phyloP scores from a whole-genome alignment of 805 yeast species.

The Debaryomyces castellii region DNA sequence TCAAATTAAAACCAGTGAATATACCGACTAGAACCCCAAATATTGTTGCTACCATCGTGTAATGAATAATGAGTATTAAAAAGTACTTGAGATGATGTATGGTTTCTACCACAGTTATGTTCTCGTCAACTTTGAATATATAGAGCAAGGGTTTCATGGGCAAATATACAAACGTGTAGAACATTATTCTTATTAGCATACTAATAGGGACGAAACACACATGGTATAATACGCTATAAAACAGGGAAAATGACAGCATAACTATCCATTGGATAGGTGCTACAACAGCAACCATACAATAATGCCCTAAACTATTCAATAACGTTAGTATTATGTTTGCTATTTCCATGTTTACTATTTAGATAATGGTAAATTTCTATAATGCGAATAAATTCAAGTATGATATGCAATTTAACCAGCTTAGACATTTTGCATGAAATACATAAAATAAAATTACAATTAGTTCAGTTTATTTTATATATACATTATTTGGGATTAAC shows the following conservation, averaged over 20 bases:
- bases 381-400: not conserved
- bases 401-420: too few relatives aligned
- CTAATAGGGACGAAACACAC: slow-evolving; percentile 2
- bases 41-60: slow-evolving; percentile 7
- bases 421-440: too few relatives aligned
- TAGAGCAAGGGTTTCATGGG: slow-evolving; percentile 7
- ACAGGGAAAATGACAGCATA: not conserved
- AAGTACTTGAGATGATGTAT: slow-evolving; percentile 4
- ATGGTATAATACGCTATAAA: not conserved
- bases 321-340: not conserved
- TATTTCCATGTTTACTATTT: not conserved
- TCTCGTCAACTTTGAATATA: slow-evolving; percentile 4
- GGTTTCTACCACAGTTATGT: not conserved
- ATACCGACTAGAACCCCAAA: slow-evolving; percentile 7
- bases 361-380: not conserved
- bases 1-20: slow-evolving; percentile 6
- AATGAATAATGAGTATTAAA: slow-evolving; percentile 4
- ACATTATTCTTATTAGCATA: not conserved
- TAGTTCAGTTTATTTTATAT: not conserved
- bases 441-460: too few relatives aligned
- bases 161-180: slow-evolving; percentile 6
- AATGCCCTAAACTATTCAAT: not conserved
- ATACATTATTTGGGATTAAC: not conserved
- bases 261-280: not conserved
- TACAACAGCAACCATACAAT: not conserved